Evolutionary conservation across 2,329 filamentous ascomycete genomes (phyloP).

Genomic region (Moelleriella libera): DNA sequence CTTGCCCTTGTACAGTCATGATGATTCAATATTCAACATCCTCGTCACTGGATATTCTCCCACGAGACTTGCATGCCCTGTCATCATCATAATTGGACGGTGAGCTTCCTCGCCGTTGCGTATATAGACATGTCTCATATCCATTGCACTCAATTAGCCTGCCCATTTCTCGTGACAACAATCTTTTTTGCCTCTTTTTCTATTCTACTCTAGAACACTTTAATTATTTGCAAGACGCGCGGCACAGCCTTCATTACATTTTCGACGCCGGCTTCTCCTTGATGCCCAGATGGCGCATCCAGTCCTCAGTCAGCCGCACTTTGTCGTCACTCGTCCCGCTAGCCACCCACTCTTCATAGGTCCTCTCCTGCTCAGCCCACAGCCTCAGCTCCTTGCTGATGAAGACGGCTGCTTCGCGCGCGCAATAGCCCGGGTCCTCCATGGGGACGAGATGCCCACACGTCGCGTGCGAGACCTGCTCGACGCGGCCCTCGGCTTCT

Average conservation of each 20-base stretch:
- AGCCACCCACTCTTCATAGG: slow-evolving; percentile 39
- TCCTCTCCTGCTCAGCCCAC: slow-evolving; percentile 42
- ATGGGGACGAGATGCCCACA: slow-evolving; percentile 74
- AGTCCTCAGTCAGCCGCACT: slow-evolving; percentile 34
- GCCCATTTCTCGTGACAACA: too few relatives aligned
- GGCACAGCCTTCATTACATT: slow-evolving; percentile 8
- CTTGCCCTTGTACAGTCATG: too few relatives aligned
- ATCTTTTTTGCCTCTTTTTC: neutral
- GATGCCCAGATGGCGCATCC: slow-evolving; percentile 34
- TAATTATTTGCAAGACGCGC: neutral
- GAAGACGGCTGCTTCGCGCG: slow-evolving; percentile 43
- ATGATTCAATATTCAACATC: too few relatives aligned
- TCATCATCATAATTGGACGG: too few relatives aligned
- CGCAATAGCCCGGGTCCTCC: slow-evolving; percentile 58
- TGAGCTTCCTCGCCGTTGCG: neutral
- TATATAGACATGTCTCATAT: neutral
- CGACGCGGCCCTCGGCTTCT: slow-evolving; percentile 47
- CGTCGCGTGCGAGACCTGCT: slow-evolving; percentile 46
- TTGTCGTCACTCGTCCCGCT: slow-evolving; percentile 36
- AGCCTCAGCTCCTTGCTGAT: slow-evolving; percentile 38
- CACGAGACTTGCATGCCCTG: too few relatives aligned
- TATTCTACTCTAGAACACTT: neutral
- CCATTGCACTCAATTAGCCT: too few relatives aligned
- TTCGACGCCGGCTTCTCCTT: slow-evolving; percentile 11
- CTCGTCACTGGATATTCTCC: too few relatives aligned